phyloP scores from a whole-genome alignment of 2,329 filamentous ascomycete species.

The Exophiala lecanii-corni region DNA sequence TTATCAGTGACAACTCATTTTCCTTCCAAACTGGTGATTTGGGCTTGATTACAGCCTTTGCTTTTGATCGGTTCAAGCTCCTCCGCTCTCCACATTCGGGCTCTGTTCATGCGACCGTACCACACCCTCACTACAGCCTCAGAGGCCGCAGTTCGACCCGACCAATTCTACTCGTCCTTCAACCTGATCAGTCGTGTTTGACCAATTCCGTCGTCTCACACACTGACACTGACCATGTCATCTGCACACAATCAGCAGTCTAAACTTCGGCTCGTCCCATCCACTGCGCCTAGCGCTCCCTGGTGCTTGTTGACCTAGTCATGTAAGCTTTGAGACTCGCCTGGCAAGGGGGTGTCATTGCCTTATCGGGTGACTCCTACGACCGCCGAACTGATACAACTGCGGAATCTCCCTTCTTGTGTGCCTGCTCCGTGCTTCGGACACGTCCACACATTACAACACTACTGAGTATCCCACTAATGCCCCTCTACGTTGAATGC shows the following conservation, averaged over 20 bases:
- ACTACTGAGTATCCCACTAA: not conserved
- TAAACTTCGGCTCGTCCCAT: conserved; percentile 18
- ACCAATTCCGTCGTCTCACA: conserved; percentile 22
- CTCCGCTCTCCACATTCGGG: conserved; percentile 1
- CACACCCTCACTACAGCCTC: too few species aligned
- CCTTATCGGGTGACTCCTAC: conserved; percentile 18
- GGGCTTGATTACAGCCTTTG: not conserved
- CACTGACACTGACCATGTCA: conserved; percentile 23
- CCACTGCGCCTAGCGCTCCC: conserved; percentile 8
- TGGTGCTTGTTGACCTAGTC: not conserved
- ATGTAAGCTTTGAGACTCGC: not conserved
- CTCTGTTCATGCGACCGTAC: too few species aligned
- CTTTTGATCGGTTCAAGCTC: not conserved
- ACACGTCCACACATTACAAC: not conserved
- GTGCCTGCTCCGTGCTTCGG: not conserved
- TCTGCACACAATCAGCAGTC: conserved; percentile 17
- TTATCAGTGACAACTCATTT: conserved; percentile 15
- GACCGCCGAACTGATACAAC: conserved; percentile 2
- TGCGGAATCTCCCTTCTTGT: not conserved
- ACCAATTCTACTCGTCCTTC: not conserved
- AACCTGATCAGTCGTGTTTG: conserved; percentile 8
- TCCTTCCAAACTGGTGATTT: not conserved
- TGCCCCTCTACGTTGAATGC: not conserved
- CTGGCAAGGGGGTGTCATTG: too few species aligned
- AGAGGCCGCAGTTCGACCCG: too few species aligned